Base-by-base conservation (phyloP, 2,329 filamentous ascomycete species). In the Fusarium haematococcum region DNA sequence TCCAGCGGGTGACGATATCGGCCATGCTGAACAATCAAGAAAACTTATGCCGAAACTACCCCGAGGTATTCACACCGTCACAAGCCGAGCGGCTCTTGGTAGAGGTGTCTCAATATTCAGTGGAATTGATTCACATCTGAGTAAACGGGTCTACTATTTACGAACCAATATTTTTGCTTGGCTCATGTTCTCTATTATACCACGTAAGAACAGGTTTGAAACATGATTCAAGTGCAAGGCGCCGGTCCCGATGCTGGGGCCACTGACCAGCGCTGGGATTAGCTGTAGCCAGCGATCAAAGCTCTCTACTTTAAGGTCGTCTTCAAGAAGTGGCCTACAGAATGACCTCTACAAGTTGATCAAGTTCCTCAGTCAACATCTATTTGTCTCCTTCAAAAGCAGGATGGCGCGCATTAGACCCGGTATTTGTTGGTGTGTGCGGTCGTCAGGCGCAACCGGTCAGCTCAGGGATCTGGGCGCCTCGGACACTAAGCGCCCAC, bases 21-120 rank as follows among this genome's bases (percentile, higher is more conserved):
- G 56, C 23, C 43, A 33, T 37, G 54, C 52, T 25, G 27, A 52
- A 25, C 41, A 37, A 30, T n/a, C 20, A 39, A 27, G n/a, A 35
- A 32, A 37, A 35, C 52, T 70, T 76, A 79, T 79, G 75, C 77
- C 77, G 77, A 79, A 68, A 74, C 65, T 78, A 78, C 35, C 77
- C 75, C 69, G 74, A 71, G 61, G 43, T 64, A 52, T 45, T 25
- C 41, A 25, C 61, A 65, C 61, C 65, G 58, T 27, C 30, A 52
- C 25, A 69, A 76, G 68, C 75, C 75, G 75, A 76, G 67, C 58
- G 32, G 56, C 48, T 65, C 32, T 32, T 50, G 56, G 68, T 52
- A 11, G 27, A 32, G 62, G 37, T 59, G 20, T 48, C 33, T 41
- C 18, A 39, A 35, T 39, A 18, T 43, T 43, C 14, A 33, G 10